Percentiles rank a stretch among this genome's conserved stretches.
Conservation (phyloP, 495 filamentous ascomycete genomes). For the Penicillium canariense region DNA sequence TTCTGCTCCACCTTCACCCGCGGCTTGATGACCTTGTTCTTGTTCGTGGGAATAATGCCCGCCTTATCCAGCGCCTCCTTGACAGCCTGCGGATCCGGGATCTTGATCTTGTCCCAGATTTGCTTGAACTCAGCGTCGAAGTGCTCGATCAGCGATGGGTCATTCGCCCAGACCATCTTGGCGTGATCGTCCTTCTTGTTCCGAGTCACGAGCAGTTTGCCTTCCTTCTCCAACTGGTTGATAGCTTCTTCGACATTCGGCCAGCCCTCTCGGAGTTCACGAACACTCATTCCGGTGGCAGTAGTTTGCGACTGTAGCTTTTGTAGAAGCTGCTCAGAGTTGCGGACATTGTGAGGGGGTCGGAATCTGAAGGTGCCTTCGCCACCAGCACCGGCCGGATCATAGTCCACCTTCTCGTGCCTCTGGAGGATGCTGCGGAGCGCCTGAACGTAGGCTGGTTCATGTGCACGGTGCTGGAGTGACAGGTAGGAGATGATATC, state of each 20-base stretch:
- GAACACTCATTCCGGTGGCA: constrained; percentile 76
- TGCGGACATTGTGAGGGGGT: constrained; percentile 75
- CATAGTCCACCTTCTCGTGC: constrained; percentile 70
- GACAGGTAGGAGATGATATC: constrained; percentile 78
- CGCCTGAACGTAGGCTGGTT: constrained; percentile 45
- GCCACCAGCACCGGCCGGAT: constrained; percentile 56
- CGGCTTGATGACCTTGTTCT: constrained; percentile 61
- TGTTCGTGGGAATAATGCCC: constrained; percentile 76
- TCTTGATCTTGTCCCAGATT: constrained; percentile 77
- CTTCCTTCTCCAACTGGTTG: constrained; percentile 69
- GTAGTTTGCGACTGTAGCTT: constrained; percentile 78
- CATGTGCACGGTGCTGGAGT: constrained; percentile 52
- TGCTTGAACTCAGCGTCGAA: constrained; percentile 79
- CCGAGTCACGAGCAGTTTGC: constrained; percentile 77
- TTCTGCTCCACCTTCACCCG: constrained; percentile 55
- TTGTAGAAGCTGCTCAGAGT: constrained; percentile 68
- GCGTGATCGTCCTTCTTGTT: constrained; percentile 91
- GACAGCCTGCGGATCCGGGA: constrained; percentile 73
- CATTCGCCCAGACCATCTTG: constrained; percentile 84
- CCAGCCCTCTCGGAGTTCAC: constrained; percentile 95
- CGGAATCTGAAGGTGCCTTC: constrained; percentile 71
- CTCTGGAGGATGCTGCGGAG: constrained; percentile 42
- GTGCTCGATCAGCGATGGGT: constrained; percentile 67
- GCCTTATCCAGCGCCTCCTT: constrained; percentile 69
- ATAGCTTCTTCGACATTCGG: constrained; percentile 74